Evolutionary conservation across 768 basidiomycete genomes (phyloP), one percentile per base, ranked within the genome.

Genomic region (Tricholoma sp.): DNA sequence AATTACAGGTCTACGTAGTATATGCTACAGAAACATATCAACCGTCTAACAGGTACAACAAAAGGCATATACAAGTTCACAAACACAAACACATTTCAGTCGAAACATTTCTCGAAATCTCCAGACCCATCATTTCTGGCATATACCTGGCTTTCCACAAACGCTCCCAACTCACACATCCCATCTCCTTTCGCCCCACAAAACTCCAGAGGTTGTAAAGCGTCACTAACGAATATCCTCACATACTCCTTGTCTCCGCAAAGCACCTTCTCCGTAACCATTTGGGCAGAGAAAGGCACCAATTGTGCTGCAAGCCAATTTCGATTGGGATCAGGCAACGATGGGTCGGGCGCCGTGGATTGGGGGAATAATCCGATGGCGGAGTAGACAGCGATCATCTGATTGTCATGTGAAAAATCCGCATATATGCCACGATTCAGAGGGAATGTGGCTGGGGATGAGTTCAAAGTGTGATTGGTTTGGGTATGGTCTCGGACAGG

Each of bases 331-430:
- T 79, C 68, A 22, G 71, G 69, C 8, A 43, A 53, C 4, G 61
- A 62, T 0, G 76, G 74, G 62, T 76, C 71, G 27, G 75, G 69
- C n/a, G 70, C 61, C 5, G 9, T 51, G 12, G 54, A 55, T 59
- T 78, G 79, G 5, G 57, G 68, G 67, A 79, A 83, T 51, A 81
- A 76, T 41, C 81, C 91, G 70, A 73, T 83, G 56, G 66, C 89
- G 72, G 70, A 79, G 61, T 85, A 88, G 50, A 94, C 86, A 34
- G 89, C 85, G 39, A 89, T 74, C 83, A 95, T 89, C 65, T 88
- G 76, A 67, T 93, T 91, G 67, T 94, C 91, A 67, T 94, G 91
- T 7, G 88, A 83, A 68, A 94, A 93, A 71, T 94, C 91, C 19
- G 81, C 84, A 63, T 89, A 91, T 46, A 91, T 64, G 5, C 75